Percentiles rank a stretch among this genome's conserved stretches.
Evolutionary conservation across 2,329 filamentous ascomycete genomes (phyloP).

Genomic region (Stachybotrys chartarum): DNA sequence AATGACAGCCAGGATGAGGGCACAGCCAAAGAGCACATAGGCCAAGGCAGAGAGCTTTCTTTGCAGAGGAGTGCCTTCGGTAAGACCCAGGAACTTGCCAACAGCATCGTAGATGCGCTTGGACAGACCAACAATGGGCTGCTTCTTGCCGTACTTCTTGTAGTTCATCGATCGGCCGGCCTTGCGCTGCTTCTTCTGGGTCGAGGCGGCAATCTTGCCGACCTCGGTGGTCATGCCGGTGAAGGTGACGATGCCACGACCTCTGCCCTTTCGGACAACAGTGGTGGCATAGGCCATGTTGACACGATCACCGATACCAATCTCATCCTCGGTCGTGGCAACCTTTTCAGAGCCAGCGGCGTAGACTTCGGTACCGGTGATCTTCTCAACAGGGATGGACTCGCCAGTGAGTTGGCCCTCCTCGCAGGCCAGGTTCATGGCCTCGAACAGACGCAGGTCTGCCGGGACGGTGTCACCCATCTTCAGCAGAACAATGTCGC

Average conservation of each 20-base stretch:
- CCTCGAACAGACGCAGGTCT: slow-evolving; percentile 62
- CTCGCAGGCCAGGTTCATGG: slow-evolving; percentile 74
- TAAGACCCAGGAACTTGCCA: slow-evolving; percentile 53
- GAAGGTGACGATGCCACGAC: slow-evolving; percentile 62
- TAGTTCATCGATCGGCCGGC: slow-evolving; percentile 46
- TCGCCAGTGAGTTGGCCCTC: slow-evolving; percentile 73
- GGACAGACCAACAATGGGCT: slow-evolving; percentile 37
- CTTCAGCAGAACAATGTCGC: slow-evolving; percentile 60
- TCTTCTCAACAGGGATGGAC: slow-evolving; percentile 64
- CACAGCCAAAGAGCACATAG: slow-evolving; percentile 67
- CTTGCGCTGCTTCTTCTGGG: slow-evolving; percentile 46
- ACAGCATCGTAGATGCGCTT: slow-evolving; percentile 41
- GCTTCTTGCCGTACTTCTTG: slow-evolving; percentile 44
- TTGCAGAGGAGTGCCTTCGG: slow-evolving; percentile 69
- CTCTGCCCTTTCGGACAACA: slow-evolving; percentile 65
- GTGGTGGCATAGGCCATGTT: slow-evolving; percentile 74
- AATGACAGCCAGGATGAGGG: slow-evolving; percentile 48
- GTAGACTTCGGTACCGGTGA: slow-evolving; percentile 40
- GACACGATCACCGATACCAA: slow-evolving; percentile 63
- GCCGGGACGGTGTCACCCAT: slow-evolving; percentile 71
- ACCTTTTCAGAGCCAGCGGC: slow-evolving; percentile 37
- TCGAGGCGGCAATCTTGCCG: slow-evolving; percentile 58
- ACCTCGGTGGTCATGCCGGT: slow-evolving; percentile 69
- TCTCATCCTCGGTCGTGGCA: slow-evolving; percentile 37
- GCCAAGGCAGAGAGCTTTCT: slow-evolving; percentile 72